Percentiles rank a stretch among this genome's conserved stretches.
phyloP scores from a whole-genome alignment of 2,329 filamentous ascomycete genomes.

The Aurifilum marmelostoma region DNA sequence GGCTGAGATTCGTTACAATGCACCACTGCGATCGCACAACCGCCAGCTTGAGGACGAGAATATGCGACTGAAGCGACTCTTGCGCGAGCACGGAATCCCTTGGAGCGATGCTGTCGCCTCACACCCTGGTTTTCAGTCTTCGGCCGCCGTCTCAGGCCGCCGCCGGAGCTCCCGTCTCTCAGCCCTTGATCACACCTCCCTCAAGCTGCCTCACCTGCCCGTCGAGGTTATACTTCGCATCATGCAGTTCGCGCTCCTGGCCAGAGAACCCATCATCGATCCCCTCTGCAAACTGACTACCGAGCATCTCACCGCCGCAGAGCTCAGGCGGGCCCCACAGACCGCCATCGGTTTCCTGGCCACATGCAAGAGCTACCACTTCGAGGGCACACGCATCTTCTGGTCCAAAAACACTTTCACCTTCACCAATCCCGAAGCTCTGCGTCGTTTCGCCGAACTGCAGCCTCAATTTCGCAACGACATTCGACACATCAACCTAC shows the following conservation, averaged over 20 bases:
- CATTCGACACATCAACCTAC: conserved; percentile 52
- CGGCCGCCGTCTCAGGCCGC: conserved; percentile 33
- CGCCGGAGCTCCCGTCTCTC: conserved; percentile 36
- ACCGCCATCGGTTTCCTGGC: conserved; percentile 58
- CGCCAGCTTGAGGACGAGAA: conserved; percentile 53
- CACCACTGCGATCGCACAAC: conserved; percentile 52
- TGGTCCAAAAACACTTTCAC: conserved; percentile 58
- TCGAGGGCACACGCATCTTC: conserved; percentile 53
- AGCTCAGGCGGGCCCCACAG: conserved; percentile 50
- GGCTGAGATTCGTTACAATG: conserved; percentile 51
- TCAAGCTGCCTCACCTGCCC: conserved; percentile 48
- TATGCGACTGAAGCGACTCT: conserved; percentile 51
- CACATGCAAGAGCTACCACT: conserved; percentile 53
- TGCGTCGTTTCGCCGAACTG: conserved; percentile 54
- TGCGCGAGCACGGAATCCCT: conserved; percentile 55
- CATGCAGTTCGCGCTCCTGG: conserved; percentile 55
- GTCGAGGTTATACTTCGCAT: conserved; percentile 57
- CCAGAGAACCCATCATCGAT: conserved; percentile 55
- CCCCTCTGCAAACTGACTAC: conserved; percentile 50
- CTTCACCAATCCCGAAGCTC: conserved; percentile 56
- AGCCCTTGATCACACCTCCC: conserved; percentile 30
- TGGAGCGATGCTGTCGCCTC: conserved; percentile 47
- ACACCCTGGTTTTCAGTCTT: conserved; percentile 39
- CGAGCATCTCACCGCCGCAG: conserved; percentile 48
- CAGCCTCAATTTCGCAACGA: conserved; percentile 45